Percentiles rank a stretch among this genome's conserved stretches.
phyloP scores from a whole-genome alignment of 129 eudicot genomes.

The Heracleum sosnowskyi region DNA sequence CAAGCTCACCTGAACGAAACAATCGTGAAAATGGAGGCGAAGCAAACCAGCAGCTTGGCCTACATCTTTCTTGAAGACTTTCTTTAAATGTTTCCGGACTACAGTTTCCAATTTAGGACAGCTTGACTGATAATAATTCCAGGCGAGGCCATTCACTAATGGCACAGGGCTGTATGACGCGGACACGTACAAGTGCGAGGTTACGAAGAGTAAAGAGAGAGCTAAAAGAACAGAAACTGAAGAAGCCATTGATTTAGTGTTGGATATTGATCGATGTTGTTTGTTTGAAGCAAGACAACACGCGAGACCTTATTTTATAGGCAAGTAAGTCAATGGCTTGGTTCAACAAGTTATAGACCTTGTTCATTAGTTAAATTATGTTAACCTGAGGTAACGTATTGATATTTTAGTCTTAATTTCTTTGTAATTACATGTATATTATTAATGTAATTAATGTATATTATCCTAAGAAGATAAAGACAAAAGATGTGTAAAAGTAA shows the following conservation, averaged over 20 bases:
- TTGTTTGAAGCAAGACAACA: background rate
- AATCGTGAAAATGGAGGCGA: slow-evolving; percentile 63
- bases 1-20: slow-evolving; percentile 52
- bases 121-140: slow-evolving; percentile 31
- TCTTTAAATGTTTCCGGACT: slow-evolving; percentile 42
- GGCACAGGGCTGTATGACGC: slow-evolving; percentile 31
- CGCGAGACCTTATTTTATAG: background rate
- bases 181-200: slow-evolving; percentile 19
- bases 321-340: background rate
- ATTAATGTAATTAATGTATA: no score
- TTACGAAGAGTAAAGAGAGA: slow-evolving; percentile 22
- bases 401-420: background rate
- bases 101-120: slow-evolving; percentile 44
- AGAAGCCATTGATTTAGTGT: slow-evolving; percentile 25
- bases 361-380: background rate
- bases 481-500: no score
- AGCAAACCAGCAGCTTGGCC: slow-evolving; percentile 71
- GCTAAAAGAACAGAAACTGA: slow-evolving; percentile 20
- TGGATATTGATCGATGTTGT: background rate
- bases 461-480: no score
- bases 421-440: no score
- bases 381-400: background rate
- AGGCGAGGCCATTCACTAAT: slow-evolving; percentile 37
- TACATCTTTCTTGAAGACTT: slow-evolving; percentile 40
- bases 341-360: background rate